Evolutionary conservation across 768 basidiomycete species (phyloP), one percentile per base, ranked within the genome.

Genomic region (Pleurotus eryngii): DNA sequence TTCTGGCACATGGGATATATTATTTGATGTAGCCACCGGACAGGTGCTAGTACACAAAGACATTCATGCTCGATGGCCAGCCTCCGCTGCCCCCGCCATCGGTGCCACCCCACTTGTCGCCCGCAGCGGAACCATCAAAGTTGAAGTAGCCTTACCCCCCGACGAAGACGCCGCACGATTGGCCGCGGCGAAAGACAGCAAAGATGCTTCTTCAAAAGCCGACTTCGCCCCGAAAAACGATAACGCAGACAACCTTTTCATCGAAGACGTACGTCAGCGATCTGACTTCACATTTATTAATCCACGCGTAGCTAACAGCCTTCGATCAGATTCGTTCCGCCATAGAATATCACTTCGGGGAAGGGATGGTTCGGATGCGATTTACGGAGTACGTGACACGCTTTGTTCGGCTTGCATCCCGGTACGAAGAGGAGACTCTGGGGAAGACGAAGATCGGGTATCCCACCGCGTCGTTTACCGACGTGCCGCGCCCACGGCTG

Each of bases 271-370:
- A 64, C 68, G 92, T 80, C 35, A 26, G 30, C 30, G 30, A 35
- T 35, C 11, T 35, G 30, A 11, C 9, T 35, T 4, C 2, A 35
- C 30, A 3, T 35, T 35, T 35, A 9, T 35, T 35, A 11, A 3
- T 35, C 30, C 11, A 11, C 11, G 30, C 11, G 30, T 35, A 35
- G 30, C 30, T 35, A 11, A 35, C 30, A 3, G 30, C 9, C 30
- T 35, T 11, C 11, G 30, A 35, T 35, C 55, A 97, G 95, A 85
- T 98, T 60, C 80, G 87, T 39, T 72, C 87, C 6, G 90, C 94
- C 15, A 95, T 98, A 40, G 82, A 87, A n/a, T 86, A 89, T 53
- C 96, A 97, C 64, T 95, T 89, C 66, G 94, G 95, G 26, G 97
- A 98, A 72, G 77, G 83, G 40, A 76, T 92, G 59, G 92, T 99